Base-by-base conservation (phyloP, 345 rosid genomes). In the Aquilaria malaccensis region DNA sequence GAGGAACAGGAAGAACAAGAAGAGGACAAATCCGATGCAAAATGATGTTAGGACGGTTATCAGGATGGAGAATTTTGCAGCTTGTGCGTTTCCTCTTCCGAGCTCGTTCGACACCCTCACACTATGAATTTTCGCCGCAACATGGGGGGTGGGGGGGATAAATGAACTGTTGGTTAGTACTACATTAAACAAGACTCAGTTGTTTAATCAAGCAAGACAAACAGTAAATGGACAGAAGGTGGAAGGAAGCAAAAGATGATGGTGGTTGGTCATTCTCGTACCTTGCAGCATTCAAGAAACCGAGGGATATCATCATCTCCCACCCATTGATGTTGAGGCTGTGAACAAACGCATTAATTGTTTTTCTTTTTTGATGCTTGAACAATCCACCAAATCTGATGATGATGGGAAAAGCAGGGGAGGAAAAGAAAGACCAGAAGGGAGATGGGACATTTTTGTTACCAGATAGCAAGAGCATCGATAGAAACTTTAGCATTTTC, bases 381-480 rank as follows among this genome's bases (percentile, higher is more conserved):
- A 22, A 22, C 22, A 22, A 22, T 22, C 22, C 22, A 22, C 22
- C 22, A 22, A 22, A 22, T 22, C 22, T 22, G 22, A 58, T 29
- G 9, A 30, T 7, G 4, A 48, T 46, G 33, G 4, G 33, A 22
- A 9, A 30, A 22, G n/a, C 12, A 10, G 5, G 0, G 46, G 33
- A 30, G 59, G 30, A 43, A 49, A 48, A 10, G 9, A 10, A 31
- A 62, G 10, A 53, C 15, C 6, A 22, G 46, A 33, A 31, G 31
- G 29, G 41, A 48, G 29, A 1, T 22, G 57, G 9, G 31, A 49
- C 41, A 11, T 5, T 10, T 62, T 2, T 30, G 49, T 61, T 82
- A 90, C 97, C 97, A 90, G 47, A 91, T 85, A 56, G 96, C 72
- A 10, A 91, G 79, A 22, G 97, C 97, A 78, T 87, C 83, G 46